Conservation (phyloP, 257 asterid genomes). For the Fraxinus quadrangulata region DNA sequence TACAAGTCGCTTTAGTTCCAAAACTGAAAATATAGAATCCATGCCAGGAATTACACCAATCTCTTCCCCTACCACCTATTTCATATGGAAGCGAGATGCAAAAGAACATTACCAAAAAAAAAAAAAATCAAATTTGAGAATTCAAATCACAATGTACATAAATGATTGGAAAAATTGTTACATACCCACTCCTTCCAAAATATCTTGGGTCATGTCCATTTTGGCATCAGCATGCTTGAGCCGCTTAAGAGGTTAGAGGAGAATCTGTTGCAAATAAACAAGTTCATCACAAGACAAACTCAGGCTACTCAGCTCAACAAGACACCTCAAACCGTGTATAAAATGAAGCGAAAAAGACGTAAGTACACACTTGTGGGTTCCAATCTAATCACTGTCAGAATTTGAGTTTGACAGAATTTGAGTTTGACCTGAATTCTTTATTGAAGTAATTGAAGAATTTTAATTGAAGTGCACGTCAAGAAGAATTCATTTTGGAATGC, state of each 20-base stretch:
- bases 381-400: conserved; percentile 36
- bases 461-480: too few relatives aligned
- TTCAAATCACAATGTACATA: neutral
- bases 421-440: too few relatives aligned
- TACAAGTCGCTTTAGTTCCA: conserved; percentile 66
- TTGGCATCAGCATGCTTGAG: conserved; percentile 89
- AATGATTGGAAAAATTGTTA: conserved; percentile 12
- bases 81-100: conserved; percentile 31
- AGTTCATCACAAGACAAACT: conserved; percentile 26
- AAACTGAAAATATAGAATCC: conserved; percentile 86
- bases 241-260: conserved; percentile 78
- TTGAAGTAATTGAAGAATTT: too few relatives aligned
- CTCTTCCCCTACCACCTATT: conserved; percentile 91
- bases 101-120: conserved; percentile 4
- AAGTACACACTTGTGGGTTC: conserved; percentile 78
- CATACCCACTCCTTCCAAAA: conserved; percentile 97
- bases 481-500: too few relatives aligned
- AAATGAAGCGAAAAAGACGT: conserved; percentile 19
- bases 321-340: conserved; percentile 15
- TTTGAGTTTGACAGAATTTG: too few relatives aligned
- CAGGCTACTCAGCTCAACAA: neutral
- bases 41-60: conserved; percentile 97
- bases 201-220: conserved; percentile 90
- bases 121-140: neutral
- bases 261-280: conserved; percentile 63